These are phyloP conservation scores for Biscogniauxia mediterranea DNA, from an alignment of 2,329 filamentous ascomycete genomes.

Conservation along the genomic window DNA sequence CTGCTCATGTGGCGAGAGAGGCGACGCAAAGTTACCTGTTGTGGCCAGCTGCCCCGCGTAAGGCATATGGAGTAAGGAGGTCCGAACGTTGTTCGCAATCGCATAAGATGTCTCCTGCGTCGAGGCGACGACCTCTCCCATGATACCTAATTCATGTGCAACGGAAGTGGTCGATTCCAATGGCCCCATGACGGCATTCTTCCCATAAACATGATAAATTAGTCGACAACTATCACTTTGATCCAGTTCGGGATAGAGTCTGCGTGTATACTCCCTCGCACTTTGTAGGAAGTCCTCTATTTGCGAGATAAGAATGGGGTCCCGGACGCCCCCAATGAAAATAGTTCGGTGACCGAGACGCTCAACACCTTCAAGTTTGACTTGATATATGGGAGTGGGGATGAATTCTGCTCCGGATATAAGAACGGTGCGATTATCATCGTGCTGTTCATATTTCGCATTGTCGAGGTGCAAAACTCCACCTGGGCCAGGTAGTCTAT, in stretches of 20 bases:
- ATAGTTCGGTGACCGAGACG: constrained; percentile 36
- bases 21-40: constrained; percentile 37
- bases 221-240: constrained; percentile 7
- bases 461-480: constrained; percentile 36
- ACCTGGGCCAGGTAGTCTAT: constrained; percentile 41
- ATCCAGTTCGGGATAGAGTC: constrained; percentile 13
- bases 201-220: constrained; percentile 36
- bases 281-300: constrained; percentile 28
- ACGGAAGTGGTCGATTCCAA: constrained; percentile 19
- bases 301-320: constrained; percentile 39
- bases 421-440: constrained; percentile 30
- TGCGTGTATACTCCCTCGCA: constrained; percentile 24
- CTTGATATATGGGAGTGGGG: constrained; percentile 30
- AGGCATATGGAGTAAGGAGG: constrained; percentile 30
- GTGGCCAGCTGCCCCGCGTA: constrained; percentile 40
- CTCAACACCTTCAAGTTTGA: constrained; percentile 41
- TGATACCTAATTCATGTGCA: constrained; percentile 34
- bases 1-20: constrained; percentile 32
- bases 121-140: constrained; percentile 37
- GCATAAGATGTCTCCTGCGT: constrained; percentile 30
- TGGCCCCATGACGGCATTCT: constrained; percentile 31
- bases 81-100: constrained; percentile 13
- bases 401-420: constrained; percentile 32
- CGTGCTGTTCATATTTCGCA: constrained; percentile 36
- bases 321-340: constrained; percentile 38